These are phyloP conservation scores for Stenocarpella maydis DNA, from an alignment of 2,329 filamentous ascomycete genomes.

Conservation along the genomic window DNA sequence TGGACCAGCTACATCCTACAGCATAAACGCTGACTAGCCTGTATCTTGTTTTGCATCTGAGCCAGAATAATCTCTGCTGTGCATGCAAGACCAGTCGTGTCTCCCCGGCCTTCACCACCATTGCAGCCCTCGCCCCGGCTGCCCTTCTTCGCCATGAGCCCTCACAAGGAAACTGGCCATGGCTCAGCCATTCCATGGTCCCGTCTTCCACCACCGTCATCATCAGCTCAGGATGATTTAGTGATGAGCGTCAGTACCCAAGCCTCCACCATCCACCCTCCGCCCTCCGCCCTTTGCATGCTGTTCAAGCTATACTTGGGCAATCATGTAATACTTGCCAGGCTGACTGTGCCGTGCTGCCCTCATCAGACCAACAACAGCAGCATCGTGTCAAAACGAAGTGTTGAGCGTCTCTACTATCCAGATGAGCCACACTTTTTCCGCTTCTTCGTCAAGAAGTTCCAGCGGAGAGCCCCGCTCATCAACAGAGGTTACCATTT, in stretches of 20 bases:
- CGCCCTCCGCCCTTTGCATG: neutral
- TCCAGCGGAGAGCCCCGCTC: constrained; percentile 82
- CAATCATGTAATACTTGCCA: neutral
- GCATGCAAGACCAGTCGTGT: neutral
- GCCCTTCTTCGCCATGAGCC: neutral
- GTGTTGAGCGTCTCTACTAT: constrained; percentile 89
- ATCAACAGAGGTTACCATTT: constrained; percentile 93
- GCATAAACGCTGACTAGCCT: too few relatives aligned
- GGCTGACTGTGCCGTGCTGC: neutral
- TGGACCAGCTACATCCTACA: too few relatives aligned
- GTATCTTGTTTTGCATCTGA: neutral
- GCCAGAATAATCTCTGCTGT: neutral
- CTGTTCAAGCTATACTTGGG: neutral
- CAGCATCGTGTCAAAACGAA: constrained; percentile 91
- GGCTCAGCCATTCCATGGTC: neutral
- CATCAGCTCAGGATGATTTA: constrained; percentile 54
- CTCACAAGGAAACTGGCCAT: neutral
- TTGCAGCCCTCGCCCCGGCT: too few relatives aligned
- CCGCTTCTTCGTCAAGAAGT: constrained; percentile 85
- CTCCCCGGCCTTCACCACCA: too few relatives aligned
- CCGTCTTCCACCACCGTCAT: neutral
- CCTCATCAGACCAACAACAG: constrained; percentile 79
- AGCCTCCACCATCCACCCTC: neutral
- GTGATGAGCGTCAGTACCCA: constrained; percentile 62
- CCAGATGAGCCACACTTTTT: constrained; percentile 82